Evolutionary conservation across 805 yeast species (phyloP), one percentile per base, ranked within the genome.

Genomic region (Wickerhamomyces bisporus): DNA sequence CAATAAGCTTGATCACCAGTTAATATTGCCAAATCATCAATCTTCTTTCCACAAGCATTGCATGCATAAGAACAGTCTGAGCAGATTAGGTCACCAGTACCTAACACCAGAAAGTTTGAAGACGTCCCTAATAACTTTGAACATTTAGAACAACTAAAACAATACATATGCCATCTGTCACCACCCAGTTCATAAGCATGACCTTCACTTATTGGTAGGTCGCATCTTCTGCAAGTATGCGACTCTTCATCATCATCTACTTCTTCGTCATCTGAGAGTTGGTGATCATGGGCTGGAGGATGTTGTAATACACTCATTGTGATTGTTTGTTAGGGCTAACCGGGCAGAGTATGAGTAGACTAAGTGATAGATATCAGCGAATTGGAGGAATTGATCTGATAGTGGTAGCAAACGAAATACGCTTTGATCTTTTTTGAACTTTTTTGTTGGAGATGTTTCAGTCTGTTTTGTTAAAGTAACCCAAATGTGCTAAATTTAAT

Each of bases 1-100:
- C 98, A 93, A 60, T 86, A 93, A 3, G 98, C 96, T 57, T 86
- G 91, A 51, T 93, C 94, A 19, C 96, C 96, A 1, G 98, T 88
- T 25, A 91, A 68, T 23, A 93, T 89, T 12, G 98, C 98, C 66
- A 87, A 70, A 58, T 91, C 96, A 49, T 85, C 91, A 45, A 91
- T 93, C 58, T 86, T 85, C 55, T 81, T 82, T 34, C 78, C 75
- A 68, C 98, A 91, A 42, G 80, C 77, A 49, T 77, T 77, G 61
- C 98, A 91, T 31, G 81, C 75, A 58, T 91, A 94, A n/a, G 95
- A 85, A 60, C 98, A 91, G 40, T 82, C 82, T 30, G 86, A 77
- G 60, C 98, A 91, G 12, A 91, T 86, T 41, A 93, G 66, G 35
- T 85, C 81, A 21, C 98, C 98, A 41, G 93, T 87, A 3, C 97